Evolutionary conservation across 2,329 filamentous ascomycete species (phyloP).

Genomic region (Fusarium sp.): DNA sequence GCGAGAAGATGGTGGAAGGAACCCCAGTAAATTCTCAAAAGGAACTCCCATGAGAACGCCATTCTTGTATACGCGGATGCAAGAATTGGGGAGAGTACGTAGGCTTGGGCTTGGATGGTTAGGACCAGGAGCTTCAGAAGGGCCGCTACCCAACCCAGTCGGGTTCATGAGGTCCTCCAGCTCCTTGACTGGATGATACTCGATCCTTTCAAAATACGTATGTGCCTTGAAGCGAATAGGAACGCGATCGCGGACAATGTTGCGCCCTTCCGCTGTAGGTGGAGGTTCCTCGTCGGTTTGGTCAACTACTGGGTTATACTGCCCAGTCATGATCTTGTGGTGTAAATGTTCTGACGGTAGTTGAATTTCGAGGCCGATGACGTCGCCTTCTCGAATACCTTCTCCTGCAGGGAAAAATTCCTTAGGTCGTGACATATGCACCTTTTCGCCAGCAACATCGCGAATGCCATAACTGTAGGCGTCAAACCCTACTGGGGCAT

Average conservation of each 20-base stretch:
- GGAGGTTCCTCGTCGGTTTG: slow-evolving; percentile 68
- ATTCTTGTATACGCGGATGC: slow-evolving; percentile 93
- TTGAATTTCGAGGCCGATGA: slow-evolving; percentile 93
- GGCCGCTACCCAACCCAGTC: slow-evolving; percentile 57
- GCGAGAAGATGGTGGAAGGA: slow-evolving; percentile 89
- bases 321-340: slow-evolving; percentile 86
- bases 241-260: slow-evolving; percentile 94
- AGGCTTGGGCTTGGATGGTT: slow-evolving; percentile 81
- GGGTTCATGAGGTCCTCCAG: slow-evolving; percentile 87
- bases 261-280: slow-evolving; percentile 71
- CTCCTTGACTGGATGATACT: slow-evolving; percentile 88
- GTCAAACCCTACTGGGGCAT: slow-evolving; percentile 88
- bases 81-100: slow-evolving; percentile 86
- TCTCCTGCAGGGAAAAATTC: slow-evolving; percentile 86
- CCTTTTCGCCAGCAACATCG: slow-evolving; percentile 90
- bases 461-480: slow-evolving; percentile 95
- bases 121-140: slow-evolving; percentile 73
- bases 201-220: slow-evolving; percentile 93
- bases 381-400: slow-evolving; percentile 88
- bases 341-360: slow-evolving; percentile 88
- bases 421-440: slow-evolving; percentile 93
- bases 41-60: slow-evolving; percentile 87
- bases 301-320: slow-evolving; percentile 89
- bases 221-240: slow-evolving; percentile 95
- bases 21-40: slow-evolving; percentile 89